Percentiles rank a stretch among this genome's conserved stretches.
Evolutionary conservation across 2,329 filamentous ascomycete genomes (phyloP).

Genomic region (Elsinoe necatrix): DNA sequence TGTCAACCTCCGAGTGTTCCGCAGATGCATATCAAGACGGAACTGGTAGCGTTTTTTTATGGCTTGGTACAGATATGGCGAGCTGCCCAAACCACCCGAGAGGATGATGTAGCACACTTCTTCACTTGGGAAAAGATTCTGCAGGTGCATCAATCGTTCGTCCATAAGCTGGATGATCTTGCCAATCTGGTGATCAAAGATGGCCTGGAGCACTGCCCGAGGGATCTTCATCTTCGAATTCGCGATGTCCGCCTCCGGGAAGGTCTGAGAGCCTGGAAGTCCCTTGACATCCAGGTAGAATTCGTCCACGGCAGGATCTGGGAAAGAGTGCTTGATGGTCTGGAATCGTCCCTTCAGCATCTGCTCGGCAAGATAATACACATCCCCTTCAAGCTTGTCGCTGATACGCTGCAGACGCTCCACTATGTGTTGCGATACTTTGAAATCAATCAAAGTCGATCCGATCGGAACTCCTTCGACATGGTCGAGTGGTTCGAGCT

Average conservation of each 20-base stretch:
- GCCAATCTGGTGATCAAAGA: conserved; percentile 17
- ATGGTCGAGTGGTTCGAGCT: conserved; percentile 19
- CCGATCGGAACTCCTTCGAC: conserved; percentile 20
- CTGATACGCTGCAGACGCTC: conserved; percentile 16
- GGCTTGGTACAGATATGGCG: conserved; percentile 17
- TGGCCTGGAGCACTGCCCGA: conserved; percentile 2
- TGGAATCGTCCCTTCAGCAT: conserved; percentile 20
- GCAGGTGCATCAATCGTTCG: conserved; percentile 1
- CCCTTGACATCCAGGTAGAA: conserved; percentile 18
- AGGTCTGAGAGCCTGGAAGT: conserved; percentile 14
- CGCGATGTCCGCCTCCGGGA: conserved; percentile 18
- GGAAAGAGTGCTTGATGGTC: conserved; percentile 20
- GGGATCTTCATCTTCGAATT: conserved; percentile 16
- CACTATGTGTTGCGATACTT: conserved; percentile 12
- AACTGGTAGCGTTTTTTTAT: conserved; percentile 17
- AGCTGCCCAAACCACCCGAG: conserved; percentile 21
- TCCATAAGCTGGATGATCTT: conserved; percentile 17
- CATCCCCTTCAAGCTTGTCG: conserved; percentile 5
- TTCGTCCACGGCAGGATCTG: conserved; percentile 15
- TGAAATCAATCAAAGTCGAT: conserved; percentile 21
- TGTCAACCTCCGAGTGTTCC: neutral
- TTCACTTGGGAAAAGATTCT: conserved; percentile 1
- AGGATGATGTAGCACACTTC: conserved; percentile 19
- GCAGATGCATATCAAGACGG: neutral
- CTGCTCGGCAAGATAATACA: conserved; percentile 4